Percentiles rank a stretch among this genome's conserved stretches.
These are phyloP conservation scores for Fraxinus velutina DNA, from an alignment of 305 asterid species.

Conservation along the genomic window DNA sequence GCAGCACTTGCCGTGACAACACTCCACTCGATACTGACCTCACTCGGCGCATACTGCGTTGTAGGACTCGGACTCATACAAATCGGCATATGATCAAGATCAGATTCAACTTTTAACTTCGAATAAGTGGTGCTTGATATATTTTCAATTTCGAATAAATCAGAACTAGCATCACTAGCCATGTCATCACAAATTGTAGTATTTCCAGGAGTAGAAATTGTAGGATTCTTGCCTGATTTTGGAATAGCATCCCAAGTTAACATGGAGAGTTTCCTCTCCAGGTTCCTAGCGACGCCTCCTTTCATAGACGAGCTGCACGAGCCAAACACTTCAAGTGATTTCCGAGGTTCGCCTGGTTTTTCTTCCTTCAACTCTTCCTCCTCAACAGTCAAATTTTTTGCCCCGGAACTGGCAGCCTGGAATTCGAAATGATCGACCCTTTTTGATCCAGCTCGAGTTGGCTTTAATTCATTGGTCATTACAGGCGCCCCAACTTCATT, in stretches of 20 bases:
- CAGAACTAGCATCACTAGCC: slow-evolving; percentile 88
- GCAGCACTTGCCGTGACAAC: slow-evolving; percentile 83
- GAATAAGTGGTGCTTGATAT: slow-evolving; percentile 44
- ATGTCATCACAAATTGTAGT: slow-evolving; percentile 52
- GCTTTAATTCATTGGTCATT: slow-evolving; percentile 10
- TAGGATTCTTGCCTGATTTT: slow-evolving; percentile 21
- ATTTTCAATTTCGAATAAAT: slow-evolving; percentile 74
- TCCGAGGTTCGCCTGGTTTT: slow-evolving; percentile 40
- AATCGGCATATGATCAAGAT: slow-evolving; percentile 29
- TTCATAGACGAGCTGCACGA: slow-evolving; percentile 31
- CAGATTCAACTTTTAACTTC: slow-evolving; percentile 2
- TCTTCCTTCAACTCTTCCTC: slow-evolving; percentile 12
- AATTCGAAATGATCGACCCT: slow-evolving; percentile 14
- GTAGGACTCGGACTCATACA: slow-evolving; percentile 71
- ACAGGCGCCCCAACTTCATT: slow-evolving; percentile 13
- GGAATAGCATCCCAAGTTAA: slow-evolving; percentile 95
- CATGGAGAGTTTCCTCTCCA: slow-evolving; percentile 84
- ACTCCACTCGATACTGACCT: slow-evolving; percentile 88
- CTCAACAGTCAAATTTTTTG: slow-evolving; percentile 7
- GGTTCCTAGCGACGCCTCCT: slow-evolving; percentile 46
- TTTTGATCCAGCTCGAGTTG: slow-evolving; percentile 23
- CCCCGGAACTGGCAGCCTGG: neutral
- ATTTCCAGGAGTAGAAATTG: slow-evolving; percentile 34
- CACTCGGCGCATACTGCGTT: slow-evolving; percentile 70
- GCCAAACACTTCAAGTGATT: slow-evolving; percentile 75